phyloP scores from a whole-genome alignment of 1,284 basidiomycete genomes.

The Malassezia restricta region DNA sequence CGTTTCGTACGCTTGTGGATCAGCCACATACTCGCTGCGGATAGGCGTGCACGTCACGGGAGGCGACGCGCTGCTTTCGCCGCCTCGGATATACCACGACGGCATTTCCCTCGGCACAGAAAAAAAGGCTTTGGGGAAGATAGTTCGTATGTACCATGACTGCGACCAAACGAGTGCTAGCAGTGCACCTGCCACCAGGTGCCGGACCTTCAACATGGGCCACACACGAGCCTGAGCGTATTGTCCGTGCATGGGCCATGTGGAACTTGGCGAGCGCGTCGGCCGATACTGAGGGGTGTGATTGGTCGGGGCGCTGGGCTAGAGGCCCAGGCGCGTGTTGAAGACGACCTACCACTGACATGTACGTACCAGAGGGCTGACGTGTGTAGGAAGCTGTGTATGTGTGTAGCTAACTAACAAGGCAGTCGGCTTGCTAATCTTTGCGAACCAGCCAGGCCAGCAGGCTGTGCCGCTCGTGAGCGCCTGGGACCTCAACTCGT shows the following conservation, averaged over 20 bases:
- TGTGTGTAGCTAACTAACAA: neutral
- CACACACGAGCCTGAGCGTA: no score
- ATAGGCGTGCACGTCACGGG: neutral
- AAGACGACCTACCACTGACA: neutral
- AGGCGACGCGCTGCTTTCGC: neutral
- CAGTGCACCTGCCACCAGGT: no score
- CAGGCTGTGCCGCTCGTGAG: conserved; percentile 56
- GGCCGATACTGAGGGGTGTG: no score
- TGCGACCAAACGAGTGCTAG: neutral
- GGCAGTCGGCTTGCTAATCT: conserved; percentile 30
- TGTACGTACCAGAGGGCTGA: conserved; percentile 1
- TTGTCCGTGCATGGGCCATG: no score
- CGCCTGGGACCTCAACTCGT: conserved; percentile 74
- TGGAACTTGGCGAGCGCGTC: no score
- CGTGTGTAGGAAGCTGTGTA: conserved; percentile 16
- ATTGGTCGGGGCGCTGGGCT: no score
- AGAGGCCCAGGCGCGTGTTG: no score
- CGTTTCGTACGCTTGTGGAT: neutral
- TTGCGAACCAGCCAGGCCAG: conserved; percentile 39
- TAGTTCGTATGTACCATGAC: neutral
- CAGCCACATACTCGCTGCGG: neutral
- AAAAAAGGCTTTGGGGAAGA: neutral
- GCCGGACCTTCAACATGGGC: no score
- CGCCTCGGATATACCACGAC: neutral
- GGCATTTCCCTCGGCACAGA: neutral